Conservation (phyloP, 225 moss, liverwort and hornwort species). For the Pseudisothecium myosuroides region DNA sequence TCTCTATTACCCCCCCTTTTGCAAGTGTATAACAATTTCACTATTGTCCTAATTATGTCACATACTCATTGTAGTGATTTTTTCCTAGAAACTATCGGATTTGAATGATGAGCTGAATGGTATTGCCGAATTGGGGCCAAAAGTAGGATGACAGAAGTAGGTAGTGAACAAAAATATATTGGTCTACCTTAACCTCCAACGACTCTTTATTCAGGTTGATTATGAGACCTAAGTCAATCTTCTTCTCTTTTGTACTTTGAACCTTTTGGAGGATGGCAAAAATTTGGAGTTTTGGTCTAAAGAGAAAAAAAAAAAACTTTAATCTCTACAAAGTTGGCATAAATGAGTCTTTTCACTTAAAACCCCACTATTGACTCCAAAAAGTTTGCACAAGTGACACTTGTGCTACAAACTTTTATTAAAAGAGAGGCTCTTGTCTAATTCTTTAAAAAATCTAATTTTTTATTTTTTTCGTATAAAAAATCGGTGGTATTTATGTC, state of each 20-base stretch:
- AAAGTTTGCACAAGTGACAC: not conserved
- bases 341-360: not conserved
- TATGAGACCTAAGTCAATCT: not conserved
- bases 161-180: accelerated
- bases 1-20: too few relatives aligned
- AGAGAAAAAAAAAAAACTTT: not conserved
- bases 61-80: accelerated
- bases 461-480: accelerated
- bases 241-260: accelerated
- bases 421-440: not conserved
- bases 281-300: not conserved
- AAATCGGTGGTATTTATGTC: accelerated
- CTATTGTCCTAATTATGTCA: too few relatives aligned
- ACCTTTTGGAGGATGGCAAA: not conserved
- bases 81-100: accelerated
- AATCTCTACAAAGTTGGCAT: accelerated
- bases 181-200: not conserved
- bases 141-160: not conserved
- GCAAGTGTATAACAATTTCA: accelerated
- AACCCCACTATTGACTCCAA: not conserved
- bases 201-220: not conserved
- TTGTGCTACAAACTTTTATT: not conserved
- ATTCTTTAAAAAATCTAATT: not conserved
- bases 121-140: not conserved
- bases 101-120: not conserved